Evolutionary conservation across 1,284 basidiomycete genomes (phyloP), one percentile per base, ranked within the genome.

Genomic region (Porphyrellus sp.): DNA sequence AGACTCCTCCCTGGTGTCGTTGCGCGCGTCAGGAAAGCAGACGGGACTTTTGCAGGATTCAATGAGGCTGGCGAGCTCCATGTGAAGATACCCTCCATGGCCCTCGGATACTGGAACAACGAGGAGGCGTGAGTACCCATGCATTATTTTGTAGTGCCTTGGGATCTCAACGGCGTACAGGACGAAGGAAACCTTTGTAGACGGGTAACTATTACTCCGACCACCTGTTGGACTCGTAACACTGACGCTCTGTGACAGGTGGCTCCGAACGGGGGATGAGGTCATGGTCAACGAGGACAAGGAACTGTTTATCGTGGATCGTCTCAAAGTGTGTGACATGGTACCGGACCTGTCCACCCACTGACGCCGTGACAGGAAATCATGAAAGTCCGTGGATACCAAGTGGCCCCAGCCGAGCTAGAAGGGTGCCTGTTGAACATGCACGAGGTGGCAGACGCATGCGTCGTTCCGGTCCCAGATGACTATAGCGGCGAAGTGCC

Each of bases 381-480:
- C 39, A 77, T 82, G 74, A 82, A 82, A 73, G 83, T 86, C 54
- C 76, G 73, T 59, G 85, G 83, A 2, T 85, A 83, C 62, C 83
- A 87, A 65, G 82, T 82, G 5, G 81, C 84, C 0, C 84, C 83
- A 2, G 82, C 84, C 3, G 86, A 89, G 59, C 72, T 89, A 4
- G 86, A 89, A 60, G 86, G 86, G 3, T 86, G 83, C 60, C 62
- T 91, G 23, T 69, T 91, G 15, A 78, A 80, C 52, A 86, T 91
- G 58, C 72, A 78, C 0, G 86, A 86, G 59, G 82, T 93, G 5
- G 74, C 74, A 1, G 85, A 91, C 53, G 77, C 75, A 1, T 90
- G 89, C 56, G 88, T 93, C 5, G 85, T 93, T 16, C 83, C 87
- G 3, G 68, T 91, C 6, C 83, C 82, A 1, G 86, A 93, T 62